Evolutionary conservation across 305 asterid genomes (phyloP), one percentile per base, ranked within the genome.

Genomic region (Ajuga reptans): DNA sequence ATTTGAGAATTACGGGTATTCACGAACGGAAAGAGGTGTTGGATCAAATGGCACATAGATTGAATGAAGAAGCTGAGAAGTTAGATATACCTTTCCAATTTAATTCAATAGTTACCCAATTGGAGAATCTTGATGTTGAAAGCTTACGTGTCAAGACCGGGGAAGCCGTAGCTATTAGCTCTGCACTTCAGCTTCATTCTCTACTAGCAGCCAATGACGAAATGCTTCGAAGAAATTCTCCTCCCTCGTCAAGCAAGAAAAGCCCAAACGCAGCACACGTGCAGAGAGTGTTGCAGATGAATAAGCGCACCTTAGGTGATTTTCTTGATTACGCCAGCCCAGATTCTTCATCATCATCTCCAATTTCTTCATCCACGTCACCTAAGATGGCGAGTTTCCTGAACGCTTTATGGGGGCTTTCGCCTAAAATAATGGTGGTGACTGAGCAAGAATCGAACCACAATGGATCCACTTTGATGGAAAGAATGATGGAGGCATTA

Each of bases 371-470:
- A 9, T 15, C 81, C 57, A 12, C 63, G 12, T 51, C 81, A 6
- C 72, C 87, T 5, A 86, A 80, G 39, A 66, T 86, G 62, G 71
- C 46, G 12, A 65, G 75, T 12, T 82, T 89, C 46, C 76, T 86
- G 4, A 81, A 59, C n/a, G 81, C 79, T 1, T 54, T 86, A 5
- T 78, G 84, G 80, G 72, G 89, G 11, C 82, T 89, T 6, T 86
- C 87, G 0, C 96, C 96, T 6, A 89, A 89, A 43, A 74, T 88
- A 1, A 65, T 88, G 88, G 83, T 86, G 39, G 80, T 86, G 24
- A 82, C 92, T 0, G 92, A 88, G 84, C 92, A 88, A 78, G 96
- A 88, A 70, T 79, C 88, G n/a, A 83, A 83, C 75, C 90, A 84
- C 62, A 86, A 81, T 3, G 84, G 83, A 46, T 15, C 4, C 42